Percentiles rank a stretch among this genome's conserved stretches.
Evolutionary conservation across 331 rosid genomes (phyloP).

Genomic region (Acacia pycnantha): DNA sequence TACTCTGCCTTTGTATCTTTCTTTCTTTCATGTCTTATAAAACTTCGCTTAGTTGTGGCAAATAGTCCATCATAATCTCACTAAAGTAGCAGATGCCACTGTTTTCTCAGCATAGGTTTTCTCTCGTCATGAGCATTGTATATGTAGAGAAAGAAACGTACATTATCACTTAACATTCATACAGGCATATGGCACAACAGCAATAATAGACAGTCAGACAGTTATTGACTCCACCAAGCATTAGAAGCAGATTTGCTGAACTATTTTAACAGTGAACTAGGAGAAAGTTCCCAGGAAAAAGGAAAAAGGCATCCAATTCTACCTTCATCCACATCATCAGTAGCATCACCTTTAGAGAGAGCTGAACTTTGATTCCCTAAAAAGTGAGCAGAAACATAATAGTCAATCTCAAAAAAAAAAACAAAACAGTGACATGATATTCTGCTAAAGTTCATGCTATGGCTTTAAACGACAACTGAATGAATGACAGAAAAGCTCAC

Average conservation of each 20-base stretch:
- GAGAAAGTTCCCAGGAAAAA: neutral
- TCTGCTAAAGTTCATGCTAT: slow-evolving; percentile 20
- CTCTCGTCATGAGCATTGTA: slow-evolving; percentile 19
- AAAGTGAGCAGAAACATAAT: slow-evolving; percentile 23
- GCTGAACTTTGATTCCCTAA: slow-evolving; percentile 58
- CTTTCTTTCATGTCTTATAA: neutral
- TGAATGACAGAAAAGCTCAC: slow-evolving; percentile 17
- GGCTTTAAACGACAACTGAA: slow-evolving; percentile 20
- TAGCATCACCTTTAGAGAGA: slow-evolving; percentile 46
- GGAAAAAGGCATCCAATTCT: slow-evolving; percentile 17
- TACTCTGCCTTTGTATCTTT: neutral
- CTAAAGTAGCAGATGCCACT: neutral
- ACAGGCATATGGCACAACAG: slow-evolving; percentile 1
- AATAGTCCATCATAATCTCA: neutral
- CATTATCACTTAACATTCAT: neutral
- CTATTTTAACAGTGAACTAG: neutral
- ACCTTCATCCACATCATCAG: slow-evolving; percentile 74
- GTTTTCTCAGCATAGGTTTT: neutral
- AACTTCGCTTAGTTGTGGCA: neutral
- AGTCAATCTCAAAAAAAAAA: slow-evolving; percentile 23
- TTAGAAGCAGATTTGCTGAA: neutral
- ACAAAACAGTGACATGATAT: neutral
- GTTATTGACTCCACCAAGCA: slow-evolving; percentile 16
- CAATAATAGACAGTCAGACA: neutral
- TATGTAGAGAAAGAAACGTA: neutral